Evolutionary conservation across 768 basidiomycete genomes (phyloP).

Genomic region (Podaxis mareebaensis): DNA sequence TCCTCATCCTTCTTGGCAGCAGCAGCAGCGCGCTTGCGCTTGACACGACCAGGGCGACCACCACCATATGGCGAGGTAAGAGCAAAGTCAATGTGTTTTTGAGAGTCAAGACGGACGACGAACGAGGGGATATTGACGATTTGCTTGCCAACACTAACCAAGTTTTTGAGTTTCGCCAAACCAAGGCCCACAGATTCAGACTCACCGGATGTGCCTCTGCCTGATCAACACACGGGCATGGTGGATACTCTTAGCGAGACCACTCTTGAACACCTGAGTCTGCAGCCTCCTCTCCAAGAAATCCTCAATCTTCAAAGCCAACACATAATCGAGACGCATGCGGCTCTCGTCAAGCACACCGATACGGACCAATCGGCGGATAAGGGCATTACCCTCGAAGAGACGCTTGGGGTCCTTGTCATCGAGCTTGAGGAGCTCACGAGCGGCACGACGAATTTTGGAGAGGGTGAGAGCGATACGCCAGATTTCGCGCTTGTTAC

Average conservation of each 20-base stretch:
- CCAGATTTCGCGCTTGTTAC: conserved; percentile 99
- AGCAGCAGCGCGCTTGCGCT: conserved; percentile 96
- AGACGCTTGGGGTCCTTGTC: conserved; percentile 99
- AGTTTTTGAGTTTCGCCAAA: neutral
- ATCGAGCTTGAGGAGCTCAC: conserved; percentile 99
- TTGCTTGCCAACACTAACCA: conserved; percentile 89
- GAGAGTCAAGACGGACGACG: conserved; percentile 98
- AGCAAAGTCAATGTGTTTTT: conserved; percentile 99
- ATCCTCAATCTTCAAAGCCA: conserved; percentile 98
- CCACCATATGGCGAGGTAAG: conserved; percentile 97
- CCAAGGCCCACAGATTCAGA: conserved; percentile 16
- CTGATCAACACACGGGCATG: conserved; percentile 98
- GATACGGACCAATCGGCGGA: conserved; percentile 94
- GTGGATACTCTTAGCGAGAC: conserved; percentile 97
- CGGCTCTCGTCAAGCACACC: conserved; percentile 99
- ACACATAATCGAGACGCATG: conserved; percentile 99
- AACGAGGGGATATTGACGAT: conserved; percentile 99
- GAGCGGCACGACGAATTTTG: conserved; percentile 99
- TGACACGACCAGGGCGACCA: conserved; percentile 91
- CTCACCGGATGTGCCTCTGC: conserved; percentile 96
- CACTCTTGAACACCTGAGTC: conserved; percentile 99
- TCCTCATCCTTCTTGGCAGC: conserved; percentile 91
- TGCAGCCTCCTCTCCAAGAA: conserved; percentile 99
- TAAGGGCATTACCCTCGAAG: conserved; percentile 98
- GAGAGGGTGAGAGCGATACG: conserved; percentile 97